Evolutionary conservation across 495 filamentous ascomycete species (phyloP), one percentile per base, ranked within the genome.

Genomic region (Diplogelasinospora grovesii): DNA sequence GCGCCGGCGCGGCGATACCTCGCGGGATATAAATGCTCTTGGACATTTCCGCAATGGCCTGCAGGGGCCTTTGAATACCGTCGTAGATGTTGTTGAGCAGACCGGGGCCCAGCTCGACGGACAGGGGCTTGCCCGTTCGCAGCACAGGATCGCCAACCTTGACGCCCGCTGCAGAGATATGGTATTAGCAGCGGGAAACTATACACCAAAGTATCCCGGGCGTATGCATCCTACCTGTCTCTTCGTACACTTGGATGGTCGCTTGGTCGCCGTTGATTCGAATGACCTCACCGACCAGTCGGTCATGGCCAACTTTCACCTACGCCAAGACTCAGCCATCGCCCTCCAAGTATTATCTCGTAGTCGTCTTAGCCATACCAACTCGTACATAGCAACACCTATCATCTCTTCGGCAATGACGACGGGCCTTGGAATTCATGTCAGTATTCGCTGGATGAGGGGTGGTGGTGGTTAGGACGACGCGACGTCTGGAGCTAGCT

Each of bases 71-170:
- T 63, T 99, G 92, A 53, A 99, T 97, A 60, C 92, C 92, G 60
- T 99, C 93, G 70, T 98, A 98, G 60, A 98, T 98, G 37, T 93
- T 98, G 70, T 97, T 89, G 79, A 98, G 86, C 67, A 99, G 67
- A 54, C 93, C 92, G 48, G 92, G 92, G 20, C 92, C 92, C 39
- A 97, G 81, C 66, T 99, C 93, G 60, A 99, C 92, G 33, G 89
- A 93, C 3, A 99, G 74, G 42, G 92, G 93, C 74, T 95, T 95
- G 55, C 88, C 86, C 11, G 92, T 94, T 48, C 89, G 77, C 22
- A 70, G 41, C 39, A 98, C 93, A 31, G 92, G 92, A 57, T 98
- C 92, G 53, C 93, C 92, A 54, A 98, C 90, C 33, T 82, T 95
- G 49, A 98, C 81, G 65, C 92, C 92, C 70, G 88, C 93, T 89